Percentiles rank a stretch among this genome's conserved stretches.
phyloP scores from a whole-genome alignment of 2,329 filamentous ascomycete genomes.

The Raffaelea arxii region DNA sequence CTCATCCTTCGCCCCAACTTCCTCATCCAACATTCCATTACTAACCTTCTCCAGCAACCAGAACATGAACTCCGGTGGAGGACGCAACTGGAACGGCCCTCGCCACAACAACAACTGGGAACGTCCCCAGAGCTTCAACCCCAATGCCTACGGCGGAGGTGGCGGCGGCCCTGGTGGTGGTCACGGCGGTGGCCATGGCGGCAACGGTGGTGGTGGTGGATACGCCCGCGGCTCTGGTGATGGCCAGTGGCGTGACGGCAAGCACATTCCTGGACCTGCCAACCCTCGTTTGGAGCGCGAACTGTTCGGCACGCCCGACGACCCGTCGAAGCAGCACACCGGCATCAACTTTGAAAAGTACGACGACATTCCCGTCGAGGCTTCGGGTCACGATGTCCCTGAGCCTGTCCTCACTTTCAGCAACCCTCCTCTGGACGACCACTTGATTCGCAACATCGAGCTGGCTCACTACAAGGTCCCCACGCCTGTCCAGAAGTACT shows the following conservation, averaged over 20 bases:
- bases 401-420: constrained; percentile 85
- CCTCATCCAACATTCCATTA: too few species aligned
- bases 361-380: constrained; percentile 97
- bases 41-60: constrained; percentile 29
- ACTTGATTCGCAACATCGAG: constrained; percentile 86
- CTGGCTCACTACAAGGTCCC: constrained; percentile 91
- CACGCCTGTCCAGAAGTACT: constrained; percentile 98
- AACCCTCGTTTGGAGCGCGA: constrained; percentile 91
- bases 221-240: constrained; percentile 77
- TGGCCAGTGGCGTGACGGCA: constrained; percentile 92
- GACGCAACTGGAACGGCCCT: constrained; percentile 14
- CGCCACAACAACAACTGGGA: constrained; percentile 15
- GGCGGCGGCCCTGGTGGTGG: constrained; percentile 22
- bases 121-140: constrained; percentile 41
- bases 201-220: constrained; percentile 42
- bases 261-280: constrained; percentile 82
- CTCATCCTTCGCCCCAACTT: too few species aligned
- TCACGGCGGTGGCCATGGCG: constrained; percentile 27
- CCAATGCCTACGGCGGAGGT: constrained; percentile 51
- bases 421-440: constrained; percentile 91
- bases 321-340: constrained; percentile 89
- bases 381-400: constrained; percentile 85
- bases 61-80: constrained; percentile 24
- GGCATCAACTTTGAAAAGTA: constrained; percentile 99
- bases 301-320: constrained; percentile 83